Evolutionary conservation across 345 rosid species (phyloP), one percentile per base, ranked within the genome.

Genomic region (Brassica cretica): DNA sequence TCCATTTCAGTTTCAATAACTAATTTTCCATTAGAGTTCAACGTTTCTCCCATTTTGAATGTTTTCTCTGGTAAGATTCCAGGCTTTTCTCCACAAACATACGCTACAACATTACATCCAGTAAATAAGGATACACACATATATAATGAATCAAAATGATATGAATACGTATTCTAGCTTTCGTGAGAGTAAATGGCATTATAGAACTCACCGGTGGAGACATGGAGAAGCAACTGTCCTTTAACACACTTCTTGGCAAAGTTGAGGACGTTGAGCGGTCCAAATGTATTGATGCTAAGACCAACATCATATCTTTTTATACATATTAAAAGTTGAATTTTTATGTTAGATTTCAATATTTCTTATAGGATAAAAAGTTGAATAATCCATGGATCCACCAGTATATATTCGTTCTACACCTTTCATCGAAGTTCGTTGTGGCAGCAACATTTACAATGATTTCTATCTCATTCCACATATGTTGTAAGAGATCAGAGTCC

Each of bases 401-500:
- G 14, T 14, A 14, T 37, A 25, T 58, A 3, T 21, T 25, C n/a
- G 6, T 21, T 19, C 0, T 63, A 41, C n/a, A 87, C 94, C 97
- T 89, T 71, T 91, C 97, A 73, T 93, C 91, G 25, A 93, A 93
- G 73, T 79, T 85, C 44, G 92, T 89, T 3, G 90, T 86, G 62
- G 92, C 98, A 1, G 96, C 98, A 15, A 88, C 81, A 78, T 93
- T 91, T 30, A 93, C 65, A 6, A 90, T 63, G 32, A 85, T 64
- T 21, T 93, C 89, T 5, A 89, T 39, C 71, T 89, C 86, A 32
- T 58, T 83, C 76, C 58, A 66, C 84, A 90, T 84, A 55, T 84
- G 75, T 64, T 88, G 78, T 25, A 72, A 78, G 65, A 90, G 76
- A 53, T 25, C 75, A 14, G 68, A 35, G 39, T 85, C 85, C 37